phyloP scores from a whole-genome alignment of 2,329 filamentous ascomycete species.

The Bisporella sp. region DNA sequence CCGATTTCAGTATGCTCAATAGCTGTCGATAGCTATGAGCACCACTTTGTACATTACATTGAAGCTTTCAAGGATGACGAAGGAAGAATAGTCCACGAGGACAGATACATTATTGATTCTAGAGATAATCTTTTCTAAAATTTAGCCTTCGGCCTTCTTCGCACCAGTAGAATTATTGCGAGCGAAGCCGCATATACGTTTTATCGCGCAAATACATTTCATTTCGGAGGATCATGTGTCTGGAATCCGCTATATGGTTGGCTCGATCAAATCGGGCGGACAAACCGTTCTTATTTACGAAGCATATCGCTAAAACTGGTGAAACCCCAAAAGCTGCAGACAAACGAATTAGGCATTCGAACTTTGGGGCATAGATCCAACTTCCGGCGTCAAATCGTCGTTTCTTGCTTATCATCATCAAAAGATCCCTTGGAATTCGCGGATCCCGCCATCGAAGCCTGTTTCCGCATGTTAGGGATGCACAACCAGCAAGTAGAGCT shows the following conservation, averaged over 20 bases:
- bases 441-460: no score
- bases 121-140: background rate
- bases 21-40: background rate
- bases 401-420: no score
- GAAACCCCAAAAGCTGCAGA: background rate
- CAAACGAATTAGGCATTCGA: background rate
- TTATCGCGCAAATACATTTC: background rate
- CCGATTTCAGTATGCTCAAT: background rate
- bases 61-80: background rate
- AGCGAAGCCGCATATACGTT: background rate
- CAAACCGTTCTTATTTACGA: background rate
- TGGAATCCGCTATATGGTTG: background rate
- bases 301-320: background rate
- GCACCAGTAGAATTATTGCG: background rate
- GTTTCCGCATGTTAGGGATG: no score
- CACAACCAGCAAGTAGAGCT: no score
- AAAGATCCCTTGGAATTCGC: no score
- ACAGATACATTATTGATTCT: background rate
- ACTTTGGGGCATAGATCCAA: no score
- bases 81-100: background rate
- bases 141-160: background rate
- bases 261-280: background rate
- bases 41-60: background rate
- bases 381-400: no score
- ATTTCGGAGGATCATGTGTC: background rate